Base-by-base conservation (phyloP, 305 asterid species). In the Solanum aculeatissimum region DNA sequence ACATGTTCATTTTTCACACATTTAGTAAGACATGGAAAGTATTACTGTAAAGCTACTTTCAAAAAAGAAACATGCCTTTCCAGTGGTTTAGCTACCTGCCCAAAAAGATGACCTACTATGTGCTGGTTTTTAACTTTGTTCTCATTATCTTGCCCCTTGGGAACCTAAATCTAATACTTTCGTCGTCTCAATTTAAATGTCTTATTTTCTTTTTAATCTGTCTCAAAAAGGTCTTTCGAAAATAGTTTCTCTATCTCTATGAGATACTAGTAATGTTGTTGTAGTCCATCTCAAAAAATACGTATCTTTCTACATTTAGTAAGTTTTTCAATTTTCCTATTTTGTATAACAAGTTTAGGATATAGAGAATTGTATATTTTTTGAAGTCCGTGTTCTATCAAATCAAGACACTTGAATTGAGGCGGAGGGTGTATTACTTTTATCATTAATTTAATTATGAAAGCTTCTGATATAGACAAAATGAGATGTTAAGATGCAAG, bases 1-100 rank as follows among this genome's bases (percentile, higher is more conserved):
- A 57, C 35, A 23, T 80, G 47, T 81, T 81, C 89, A 90, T 80
- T 53, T 69, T 49, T 85, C 71, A 85, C 83, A 72, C 83, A 63
- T 83, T 84, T 19, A 40, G 51, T 58, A 18, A 78, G 80, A 69
- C 42, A 75, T 62, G 51, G 68, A 84, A 85, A 88, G 84, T 47
- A 82, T 53, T 74, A 21, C 69, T 81, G 85, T 81, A 88, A 89
- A 90, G 92, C 77, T 85, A 78, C 94, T 91, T 90, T 91, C 85
- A 68, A 57, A 51, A 82, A 60, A 18, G 29, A 57, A 85, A 86
- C 90, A 80, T 70, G 21, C 80, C 74, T 84, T 54, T 25, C 88
- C 86, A 82, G 38, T 86, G 55, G 68, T 78, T 84, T 80, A 42
- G 88, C 85, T 72, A 80, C 63, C 32, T 80, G 51, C 84, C 72